Conservation (phyloP, 2,329 filamentous ascomycete genomes). For the Scedosporium dehoogii region DNA sequence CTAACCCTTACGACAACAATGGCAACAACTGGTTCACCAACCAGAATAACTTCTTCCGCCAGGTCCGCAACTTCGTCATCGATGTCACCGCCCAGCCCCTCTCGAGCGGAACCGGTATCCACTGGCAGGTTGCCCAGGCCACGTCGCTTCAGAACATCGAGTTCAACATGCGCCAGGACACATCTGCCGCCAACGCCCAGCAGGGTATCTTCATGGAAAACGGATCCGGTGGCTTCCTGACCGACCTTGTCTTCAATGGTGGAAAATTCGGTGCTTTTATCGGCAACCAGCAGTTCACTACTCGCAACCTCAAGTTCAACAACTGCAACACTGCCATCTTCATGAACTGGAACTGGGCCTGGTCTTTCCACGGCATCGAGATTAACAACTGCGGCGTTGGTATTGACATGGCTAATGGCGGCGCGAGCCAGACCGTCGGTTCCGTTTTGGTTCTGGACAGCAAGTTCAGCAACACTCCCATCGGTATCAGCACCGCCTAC, state of each 20-base stretch:
- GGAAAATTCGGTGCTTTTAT: constrained; percentile 69
- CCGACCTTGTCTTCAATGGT: constrained; percentile 74
- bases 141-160: constrained; percentile 72
- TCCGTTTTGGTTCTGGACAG: constrained; percentile 79
- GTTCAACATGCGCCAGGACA: constrained; percentile 67
- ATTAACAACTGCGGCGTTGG: constrained; percentile 61
- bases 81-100: constrained; percentile 59
- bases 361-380: constrained; percentile 63
- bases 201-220: constrained; percentile 80
- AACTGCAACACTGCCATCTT: constrained; percentile 73
- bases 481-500: constrained; percentile 72
- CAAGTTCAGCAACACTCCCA: constrained; percentile 62
- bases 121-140: constrained; percentile 81
- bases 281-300: constrained; percentile 82
- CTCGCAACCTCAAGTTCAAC: constrained; percentile 73
- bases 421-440: constrained; percentile 64
- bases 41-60: constrained; percentile 77
- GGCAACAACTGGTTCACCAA: constrained; percentile 71
- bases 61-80: constrained; percentile 73
- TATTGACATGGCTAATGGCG: constrained; percentile 63
- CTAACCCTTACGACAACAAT: constrained; percentile 66
- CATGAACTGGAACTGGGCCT: constrained; percentile 90
- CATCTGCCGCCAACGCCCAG: constrained; percentile 54
- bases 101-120: constrained; percentile 57
- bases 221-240: constrained; percentile 75